phyloP scores from a whole-genome alignment of 108 stramenopile species.

The Phaeodactylum tricornutum region DNA sequence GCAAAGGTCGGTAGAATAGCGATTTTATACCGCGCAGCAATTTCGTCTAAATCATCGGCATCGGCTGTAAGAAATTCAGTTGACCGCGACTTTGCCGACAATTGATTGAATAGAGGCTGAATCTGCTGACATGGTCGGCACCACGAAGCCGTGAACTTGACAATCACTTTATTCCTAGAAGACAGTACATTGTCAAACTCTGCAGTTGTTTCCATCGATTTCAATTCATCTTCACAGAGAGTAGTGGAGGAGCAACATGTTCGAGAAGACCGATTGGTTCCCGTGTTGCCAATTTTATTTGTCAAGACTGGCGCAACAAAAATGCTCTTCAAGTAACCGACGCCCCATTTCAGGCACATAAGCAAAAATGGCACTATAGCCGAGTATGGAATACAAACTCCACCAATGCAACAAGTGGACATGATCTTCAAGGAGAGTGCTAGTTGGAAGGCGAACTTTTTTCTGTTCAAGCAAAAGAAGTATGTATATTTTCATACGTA shows the following conservation, averaged over 20 bases:
- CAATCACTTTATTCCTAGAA: slow-evolving; percentile 28
- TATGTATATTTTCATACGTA: too few relatives aligned
- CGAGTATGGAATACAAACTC: slow-evolving; percentile 77
- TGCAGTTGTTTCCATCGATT: slow-evolving; percentile 18
- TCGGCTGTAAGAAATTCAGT: slow-evolving; percentile 38
- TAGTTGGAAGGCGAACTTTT: too few relatives aligned
- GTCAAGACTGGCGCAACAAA: slow-evolving; percentile 26
- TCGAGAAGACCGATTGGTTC: neutral
- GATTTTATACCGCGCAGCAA: slow-evolving; percentile 42
- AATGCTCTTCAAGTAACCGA: slow-evolving; percentile 14
- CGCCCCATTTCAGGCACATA: slow-evolving; percentile 41
- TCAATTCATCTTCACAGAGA: slow-evolving; percentile 1
- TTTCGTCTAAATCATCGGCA: slow-evolving; percentile 72
- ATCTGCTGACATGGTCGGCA: slow-evolving; percentile 79
- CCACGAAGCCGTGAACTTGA: slow-evolving; percentile 84
- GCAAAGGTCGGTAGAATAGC: slow-evolving; percentile 86
- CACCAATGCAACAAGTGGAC: slow-evolving; percentile 74
- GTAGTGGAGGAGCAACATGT: neutral
- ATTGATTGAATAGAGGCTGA: slow-evolving; percentile 41
- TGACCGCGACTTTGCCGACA: slow-evolving; percentile 22
- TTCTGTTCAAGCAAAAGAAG: too few relatives aligned
- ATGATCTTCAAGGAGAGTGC: too few relatives aligned
- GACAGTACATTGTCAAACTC: slow-evolving; percentile 14
- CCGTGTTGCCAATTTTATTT: neutral
- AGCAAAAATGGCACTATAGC: slow-evolving; percentile 61